These are phyloP conservation scores for Hydrangea macrophylla DNA, from an alignment of 148 eudicot species.

Conservation along the genomic window DNA sequence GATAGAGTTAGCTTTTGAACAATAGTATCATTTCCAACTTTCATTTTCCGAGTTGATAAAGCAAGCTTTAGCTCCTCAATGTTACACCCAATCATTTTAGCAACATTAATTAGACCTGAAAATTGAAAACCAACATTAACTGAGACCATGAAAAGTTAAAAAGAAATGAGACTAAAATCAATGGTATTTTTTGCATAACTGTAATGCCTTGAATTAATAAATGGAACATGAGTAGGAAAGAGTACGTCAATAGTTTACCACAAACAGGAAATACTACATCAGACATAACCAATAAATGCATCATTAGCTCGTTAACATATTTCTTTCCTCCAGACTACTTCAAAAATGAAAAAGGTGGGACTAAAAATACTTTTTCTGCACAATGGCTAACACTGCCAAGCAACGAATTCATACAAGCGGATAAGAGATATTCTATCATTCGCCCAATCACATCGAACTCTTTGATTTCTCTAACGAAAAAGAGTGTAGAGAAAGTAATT, in stretches of 20 bases:
- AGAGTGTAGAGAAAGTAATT: neutral
- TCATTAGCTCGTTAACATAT: neutral
- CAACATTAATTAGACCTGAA: conserved; percentile 76
- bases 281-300: neutral
- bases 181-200: neutral
- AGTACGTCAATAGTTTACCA: neutral
- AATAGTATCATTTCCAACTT: conserved; percentile 65
- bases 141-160: conserved; percentile 2
- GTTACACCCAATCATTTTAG: conserved; percentile 71
- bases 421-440: neutral
- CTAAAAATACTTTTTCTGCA: neutral
- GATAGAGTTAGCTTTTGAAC: conserved; percentile 71
- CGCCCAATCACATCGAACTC: neutral
- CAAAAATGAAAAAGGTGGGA: neutral
- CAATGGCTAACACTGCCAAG: neutral
- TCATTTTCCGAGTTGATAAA: conserved; percentile 80
- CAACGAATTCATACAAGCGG: neutral
- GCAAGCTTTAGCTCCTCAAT: conserved; percentile 58
- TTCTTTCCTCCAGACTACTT: neutral
- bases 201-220: neutral
- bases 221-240: neutral
- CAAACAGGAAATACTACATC: neutral
- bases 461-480: neutral
- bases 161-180: neutral
- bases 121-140: conserved; percentile 15